Percentiles rank a stretch among this genome's conserved stretches.
These are phyloP conservation scores for Fonsecaea multimorphosa DNA, from an alignment of 2,329 filamentous ascomycete species.

Conservation along the genomic window DNA sequence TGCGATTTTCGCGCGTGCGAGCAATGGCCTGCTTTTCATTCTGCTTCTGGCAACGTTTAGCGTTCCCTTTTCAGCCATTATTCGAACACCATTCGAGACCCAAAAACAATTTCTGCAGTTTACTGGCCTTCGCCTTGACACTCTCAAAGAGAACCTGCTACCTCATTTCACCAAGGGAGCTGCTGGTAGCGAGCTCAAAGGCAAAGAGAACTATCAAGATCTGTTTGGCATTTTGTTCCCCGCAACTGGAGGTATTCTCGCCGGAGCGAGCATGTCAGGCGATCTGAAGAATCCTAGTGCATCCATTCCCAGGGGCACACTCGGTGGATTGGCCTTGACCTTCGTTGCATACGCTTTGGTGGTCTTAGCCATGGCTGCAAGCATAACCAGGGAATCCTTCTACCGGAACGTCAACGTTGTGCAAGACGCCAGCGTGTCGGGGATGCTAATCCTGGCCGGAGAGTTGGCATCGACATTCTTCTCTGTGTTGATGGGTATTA, in stretches of 20 bases:
- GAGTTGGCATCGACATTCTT: slow-evolving; percentile 85
- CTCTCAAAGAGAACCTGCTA: slow-evolving; percentile 74
- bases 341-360: slow-evolving; percentile 78
- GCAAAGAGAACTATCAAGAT: slow-evolving; percentile 74
- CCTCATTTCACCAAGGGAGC: slow-evolving; percentile 69
- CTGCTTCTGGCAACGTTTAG: slow-evolving; percentile 76
- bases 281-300: slow-evolving; percentile 82
- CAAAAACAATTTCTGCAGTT: slow-evolving; percentile 70
- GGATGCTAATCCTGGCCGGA: slow-evolving; percentile 74
- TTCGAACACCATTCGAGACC: slow-evolving; percentile 71
- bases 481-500: slow-evolving; percentile 84
- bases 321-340: slow-evolving; percentile 77
- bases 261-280: slow-evolving; percentile 87
- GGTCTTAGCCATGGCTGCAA: slow-evolving; percentile 77
- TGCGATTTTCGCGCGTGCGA: slow-evolving; percentile 78
- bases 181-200: slow-evolving; percentile 66
- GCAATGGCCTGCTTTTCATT: slow-evolving; percentile 75
- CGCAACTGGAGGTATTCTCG: slow-evolving; percentile 66
- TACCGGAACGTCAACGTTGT: slow-evolving; percentile 79
- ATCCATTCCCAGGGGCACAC: slow-evolving; percentile 81
- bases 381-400: slow-evolving; percentile 75
- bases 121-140: slow-evolving; percentile 75
- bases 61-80: slow-evolving; percentile 77
- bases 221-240: slow-evolving; percentile 88
- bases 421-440: slow-evolving; percentile 78